A percentile compares a stretch with the other conserved stretches of the same genome.
phyloP scores from a whole-genome alignment of 768 basidiomycete genomes.

The button mushroom (Agaricus bisporus) region DNA sequence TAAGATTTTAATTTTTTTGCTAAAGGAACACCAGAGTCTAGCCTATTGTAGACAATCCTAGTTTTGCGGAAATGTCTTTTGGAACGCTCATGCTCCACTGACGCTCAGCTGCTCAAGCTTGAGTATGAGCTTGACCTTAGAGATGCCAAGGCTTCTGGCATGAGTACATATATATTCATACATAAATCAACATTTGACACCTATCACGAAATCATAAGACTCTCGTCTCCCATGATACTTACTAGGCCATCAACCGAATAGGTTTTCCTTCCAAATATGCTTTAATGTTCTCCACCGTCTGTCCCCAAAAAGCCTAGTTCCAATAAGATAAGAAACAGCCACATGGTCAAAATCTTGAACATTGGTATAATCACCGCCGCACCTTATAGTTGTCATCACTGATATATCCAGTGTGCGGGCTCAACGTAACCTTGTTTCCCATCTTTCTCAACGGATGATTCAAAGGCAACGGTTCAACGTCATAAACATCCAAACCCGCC shows the following conservation, averaged over 20 bases:
- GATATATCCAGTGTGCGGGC: conserved; percentile 59
- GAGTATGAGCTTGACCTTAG: no score
- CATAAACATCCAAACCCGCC: conserved; percentile 62
- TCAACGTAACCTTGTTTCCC: conserved; percentile 45
- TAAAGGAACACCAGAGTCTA: no score
- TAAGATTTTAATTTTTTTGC: no score
- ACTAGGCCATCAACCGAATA: conserved; percentile 4
- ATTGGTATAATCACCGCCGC: conserved; percentile 6
- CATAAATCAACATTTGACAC: no score
- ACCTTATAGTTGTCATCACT: conserved; percentile 47
- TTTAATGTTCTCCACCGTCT: conserved; percentile 54
- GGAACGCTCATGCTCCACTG: no score
- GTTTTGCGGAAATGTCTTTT: no score
- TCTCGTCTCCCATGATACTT: no score
- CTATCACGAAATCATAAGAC: no score
- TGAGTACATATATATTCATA: no score
- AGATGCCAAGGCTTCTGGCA: no score
- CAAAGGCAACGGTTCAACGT: conserved; percentile 56
- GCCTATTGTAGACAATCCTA: no score
- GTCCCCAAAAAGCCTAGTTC: conserved; percentile 38
- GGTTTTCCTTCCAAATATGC: conserved; percentile 42
- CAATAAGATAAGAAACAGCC: not conserved
- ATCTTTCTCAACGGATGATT: conserved; percentile 47
- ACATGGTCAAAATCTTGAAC: not conserved
- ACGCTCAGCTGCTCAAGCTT: no score